Base-by-base conservation (phyloP, 2,329 filamentous ascomycete genomes). In the Talaromyces amestolkiae region DNA sequence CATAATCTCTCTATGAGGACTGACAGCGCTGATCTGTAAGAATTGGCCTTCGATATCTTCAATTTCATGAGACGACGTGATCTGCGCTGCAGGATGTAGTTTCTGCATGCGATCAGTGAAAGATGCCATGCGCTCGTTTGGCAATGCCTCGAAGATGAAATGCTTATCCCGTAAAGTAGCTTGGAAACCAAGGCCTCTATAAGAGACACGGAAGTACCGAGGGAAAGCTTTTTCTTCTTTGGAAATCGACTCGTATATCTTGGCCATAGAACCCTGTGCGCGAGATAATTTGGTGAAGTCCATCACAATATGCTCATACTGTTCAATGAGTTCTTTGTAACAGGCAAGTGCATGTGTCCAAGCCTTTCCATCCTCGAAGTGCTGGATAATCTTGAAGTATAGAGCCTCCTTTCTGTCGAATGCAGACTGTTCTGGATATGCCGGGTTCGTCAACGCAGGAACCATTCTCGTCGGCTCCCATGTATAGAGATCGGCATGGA, bases 41-140 rank as follows among this genome's bases (percentile, higher is more conserved):
- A 91, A 97, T 72, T 98, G 94, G 13, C 94, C 94, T 78, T 98
- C 94, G 1, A 94, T 86, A 71, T 95, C 91, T 66, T 93, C 90
- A 11, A 89, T 84, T 33, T 88, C 87, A 7, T 87, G 86, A 35
- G 85, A 84, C 3, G 87, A 88, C 49, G 96, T 82, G 66, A 97
- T 89, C 72, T 95, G 91, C 3, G 94, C 93, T 2, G 90, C 83
- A 3, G 93, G 94, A 73, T 96, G 92, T 72, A 96, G 89, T 75
- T 93, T 90, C 74, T 96, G 93, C 86, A 98, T 92, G 59, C 92
- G 90, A 75, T 97, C 93, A 1, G 91, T 92, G 72, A 98, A 98
- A 4, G 88, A 89, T 1, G 88, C 87, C 47, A 92, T 87, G 24
- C 91, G 87, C 77, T 98, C 94, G 7, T 83, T 87, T 0, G 90